Evolutionary conservation across 2,329 filamentous ascomycete genomes (phyloP), one percentile per base, ranked within the genome.

Genomic region (Botrytis paeoniae): DNA sequence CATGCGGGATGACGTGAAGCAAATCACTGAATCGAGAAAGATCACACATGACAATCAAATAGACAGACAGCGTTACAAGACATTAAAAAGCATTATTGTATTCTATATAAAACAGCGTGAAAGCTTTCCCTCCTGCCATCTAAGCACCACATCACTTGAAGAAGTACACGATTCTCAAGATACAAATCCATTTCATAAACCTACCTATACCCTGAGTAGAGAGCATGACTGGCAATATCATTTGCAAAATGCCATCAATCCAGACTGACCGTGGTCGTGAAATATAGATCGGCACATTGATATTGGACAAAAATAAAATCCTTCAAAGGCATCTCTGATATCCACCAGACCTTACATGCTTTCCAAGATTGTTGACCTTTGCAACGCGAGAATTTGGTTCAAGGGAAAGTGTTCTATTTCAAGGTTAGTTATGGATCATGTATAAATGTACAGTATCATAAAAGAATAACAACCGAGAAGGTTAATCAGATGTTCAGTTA

Each of bases 401-500:
- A 29, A 29, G n/a, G 18, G 22, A 32, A 18, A 57, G 18, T 32
- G 7, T 41, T 32, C 65, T 68, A 43, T 68, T 25, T 57, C 18
- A 57, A 57, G n/a, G 48, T 68, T 37, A 68, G 65, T 68, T 57
- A 41, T 5, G 32, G 35, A 41, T 57, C 37, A 25, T 57, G n/a
- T 25, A 10, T 57, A 68, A 18, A 37, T 41, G 25, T 57, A 48
- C 25, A 18, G 7, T 18, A 39, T 70, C 59, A 37, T 63, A 3
- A 35, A 70, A 51, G 16, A 14, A 3, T 32, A 69, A 6, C 45
- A n/a, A 45, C 66, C 41, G 65, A 73, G 63, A 70, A 63, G 54
- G 20, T 69, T 22, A 73, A 81, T 95, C 92, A 95, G 92, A 94
- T 93, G 92, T 94, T 91, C 91, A 85, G 85, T 92, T 86, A 89